Conservation (phyloP, 164 flowering plant species). For the Protea cynaroides region DNA sequence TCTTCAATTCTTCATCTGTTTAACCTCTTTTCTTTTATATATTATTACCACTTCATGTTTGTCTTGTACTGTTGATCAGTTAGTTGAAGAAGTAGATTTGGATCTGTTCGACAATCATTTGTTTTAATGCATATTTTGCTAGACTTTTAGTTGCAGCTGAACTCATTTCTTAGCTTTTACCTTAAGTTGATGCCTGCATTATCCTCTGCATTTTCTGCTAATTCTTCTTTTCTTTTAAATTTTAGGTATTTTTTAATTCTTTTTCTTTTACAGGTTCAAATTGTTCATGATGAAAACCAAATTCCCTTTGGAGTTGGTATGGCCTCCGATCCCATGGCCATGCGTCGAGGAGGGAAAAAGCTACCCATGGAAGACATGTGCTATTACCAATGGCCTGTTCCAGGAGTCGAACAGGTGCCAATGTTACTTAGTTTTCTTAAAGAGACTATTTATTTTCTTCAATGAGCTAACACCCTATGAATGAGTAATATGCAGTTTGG, state of each 20-base stretch:
- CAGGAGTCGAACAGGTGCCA: slow-evolving; percentile 70
- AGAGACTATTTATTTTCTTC: not conserved
- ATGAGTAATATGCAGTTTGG: slow-evolving; percentile 66
- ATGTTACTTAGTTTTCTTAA: slow-evolving; percentile 4
- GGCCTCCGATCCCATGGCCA: slow-evolving; percentile 93
- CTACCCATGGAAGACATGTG: slow-evolving; percentile 96
- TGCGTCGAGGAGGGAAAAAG: slow-evolving; percentile 87
- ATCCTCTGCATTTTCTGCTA: not conserved
- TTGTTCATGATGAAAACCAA: slow-evolving; percentile 35
- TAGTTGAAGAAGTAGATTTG: too few species aligned
- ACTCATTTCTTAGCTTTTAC: not conserved
- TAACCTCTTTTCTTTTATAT: too few species aligned
- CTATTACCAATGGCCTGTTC: slow-evolving; percentile 89
- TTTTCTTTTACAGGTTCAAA: slow-evolving; percentile 52
- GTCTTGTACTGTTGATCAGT: too few species aligned
- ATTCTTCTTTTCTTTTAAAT: not conserved
- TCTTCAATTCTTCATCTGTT: too few species aligned
- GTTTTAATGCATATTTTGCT: not conserved
- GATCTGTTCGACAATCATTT: too few species aligned
- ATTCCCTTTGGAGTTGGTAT: slow-evolving; percentile 77
- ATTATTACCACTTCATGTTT: too few species aligned
- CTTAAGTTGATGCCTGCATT: slow-evolving; percentile 2
- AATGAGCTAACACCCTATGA: slow-evolving; percentile 3
- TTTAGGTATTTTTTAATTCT: not conserved
- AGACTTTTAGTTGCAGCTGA: not conserved